Percentiles rank a stretch among this genome's conserved stretches.
These are phyloP conservation scores for Phytophthora colocasiae DNA, from an alignment of 352 stramenopile genomes.

Conservation along the genomic window DNA sequence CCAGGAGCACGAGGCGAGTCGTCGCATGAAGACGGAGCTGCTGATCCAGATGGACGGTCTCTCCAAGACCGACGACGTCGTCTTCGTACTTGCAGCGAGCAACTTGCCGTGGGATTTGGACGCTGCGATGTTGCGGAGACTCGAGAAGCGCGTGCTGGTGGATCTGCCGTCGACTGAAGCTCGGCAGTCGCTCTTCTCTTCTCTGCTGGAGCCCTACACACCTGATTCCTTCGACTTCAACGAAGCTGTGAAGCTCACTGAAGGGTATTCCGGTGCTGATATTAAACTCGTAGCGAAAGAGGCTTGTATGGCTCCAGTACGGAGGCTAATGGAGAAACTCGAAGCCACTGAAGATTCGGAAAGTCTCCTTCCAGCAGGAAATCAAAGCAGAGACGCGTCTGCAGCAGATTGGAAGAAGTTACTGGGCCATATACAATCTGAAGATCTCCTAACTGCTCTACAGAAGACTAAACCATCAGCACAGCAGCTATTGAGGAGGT, in stretches of 20 bases:
- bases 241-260: conserved; percentile 56
- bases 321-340: conserved; percentile 71
- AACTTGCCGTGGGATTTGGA: conserved; percentile 88
- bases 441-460: conserved; percentile 62
- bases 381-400: conserved; percentile 31
- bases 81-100: conserved; percentile 85
- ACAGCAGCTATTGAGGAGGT: conserved; percentile 79
- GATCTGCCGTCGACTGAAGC: conserved; percentile 73
- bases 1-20: conserved; percentile 87
- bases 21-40: conserved; percentile 89
- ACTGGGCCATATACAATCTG: conserved; percentile 62
- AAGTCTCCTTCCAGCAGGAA: conserved; percentile 15
- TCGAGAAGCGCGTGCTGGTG: conserved; percentile 88
- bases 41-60: conserved; percentile 90
- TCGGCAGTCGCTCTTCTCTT: conserved; percentile 60
- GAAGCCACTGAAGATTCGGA: conserved; percentile 51
- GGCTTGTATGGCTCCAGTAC: conserved; percentile 83
- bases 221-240: conserved; percentile 58
- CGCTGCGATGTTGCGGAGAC: conserved; percentile 77
- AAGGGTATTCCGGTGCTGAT: conserved; percentile 84
- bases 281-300: conserved; percentile 90
- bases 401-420: conserved; percentile 60
- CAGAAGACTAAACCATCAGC: conserved; percentile 84
- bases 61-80: conserved; percentile 78
- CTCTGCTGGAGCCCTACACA: conserved; percentile 68